Percentiles rank a stretch among this genome's conserved stretches.
phyloP scores from a whole-genome alignment of 78 protist genomes.

The Speleostelium caveatum region DNA sequence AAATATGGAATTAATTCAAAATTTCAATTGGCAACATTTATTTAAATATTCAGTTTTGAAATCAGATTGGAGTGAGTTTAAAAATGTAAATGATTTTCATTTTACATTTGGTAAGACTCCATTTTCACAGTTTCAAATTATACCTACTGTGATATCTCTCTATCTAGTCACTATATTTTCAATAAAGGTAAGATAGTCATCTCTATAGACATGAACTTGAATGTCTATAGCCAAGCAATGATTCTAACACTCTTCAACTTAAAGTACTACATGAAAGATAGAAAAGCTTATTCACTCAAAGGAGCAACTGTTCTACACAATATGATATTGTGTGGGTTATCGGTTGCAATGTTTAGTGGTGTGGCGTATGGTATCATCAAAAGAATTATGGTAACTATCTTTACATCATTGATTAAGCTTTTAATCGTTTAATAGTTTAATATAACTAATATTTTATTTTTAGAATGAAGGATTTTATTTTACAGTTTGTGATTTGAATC shows the following conservation, averaged over 20 bases:
- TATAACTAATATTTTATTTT: background rate
- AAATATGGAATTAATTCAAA: too few relatives aligned
- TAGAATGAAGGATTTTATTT: slow-evolving; percentile 42
- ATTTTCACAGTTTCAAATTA: slow-evolving; percentile 50
- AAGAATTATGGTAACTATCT: slow-evolving; percentile 30
- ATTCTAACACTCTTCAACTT: background rate
- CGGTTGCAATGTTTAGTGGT: slow-evolving; percentile 75
- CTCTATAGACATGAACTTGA: background rate
- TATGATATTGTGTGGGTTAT: slow-evolving; percentile 69
- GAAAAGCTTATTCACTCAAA: slow-evolving; percentile 53
- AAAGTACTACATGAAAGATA: slow-evolving; percentile 59
- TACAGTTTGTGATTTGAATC: slow-evolving; percentile 48
- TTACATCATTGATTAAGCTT: background rate
- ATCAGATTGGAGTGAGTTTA: slow-evolving; percentile 40
- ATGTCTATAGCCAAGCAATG: background rate
- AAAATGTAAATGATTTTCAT: slow-evolving; percentile 6
- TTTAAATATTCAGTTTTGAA: slow-evolving; percentile 14
- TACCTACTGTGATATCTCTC: slow-evolving; percentile 31
- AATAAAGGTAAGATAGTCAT: slow-evolving; percentile 14
- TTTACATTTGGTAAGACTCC: slow-evolving; percentile 32
- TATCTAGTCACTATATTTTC: slow-evolving; percentile 49
- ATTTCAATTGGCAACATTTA: slow-evolving; percentile 10
- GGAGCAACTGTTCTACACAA: slow-evolving; percentile 53
- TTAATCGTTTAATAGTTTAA: background rate
- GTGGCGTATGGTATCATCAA: slow-evolving; percentile 53